Evolutionary conservation across 2,329 filamentous ascomycete species (phyloP), one percentile per base, ranked within the genome.

Genomic region (Fusarium fujikuroi): DNA sequence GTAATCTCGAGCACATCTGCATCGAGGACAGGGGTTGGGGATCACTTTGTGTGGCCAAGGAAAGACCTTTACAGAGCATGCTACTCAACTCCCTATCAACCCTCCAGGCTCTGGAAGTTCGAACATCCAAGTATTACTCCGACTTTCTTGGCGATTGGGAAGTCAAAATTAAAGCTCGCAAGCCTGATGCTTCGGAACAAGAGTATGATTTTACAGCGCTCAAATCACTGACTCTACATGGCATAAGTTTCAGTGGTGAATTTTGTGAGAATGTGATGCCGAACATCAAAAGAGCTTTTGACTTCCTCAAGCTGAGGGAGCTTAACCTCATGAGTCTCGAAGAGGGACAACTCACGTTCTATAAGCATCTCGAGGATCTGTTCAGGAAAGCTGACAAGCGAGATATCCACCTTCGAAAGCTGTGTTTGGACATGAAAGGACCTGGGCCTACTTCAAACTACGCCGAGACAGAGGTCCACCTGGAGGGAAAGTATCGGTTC

Each of bases 371-470:
- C 2, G 30, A 57, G 1, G 23, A 44, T 2, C 28, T 49, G 9
- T 72, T 72, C 2, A 12, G 12, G 3, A 43, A 23, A 9, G 25
- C 47, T 23, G 44, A 57, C 1, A 28, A 23, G 2, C 4, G 28
- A 0, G 25, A 28, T 3, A 40, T 71, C 1, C 43, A 40, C 6
- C 6, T 71, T 5, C 40, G 58, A 57, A 42, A 21, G 1, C 23
- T 71, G 3, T 30, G 7, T 1, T 4, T 71, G 4, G 9, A 57
- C 0, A 60, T 71, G 69, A 5, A 16, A 0, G 67, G 19, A 5
- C 9, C 21, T 12, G n/a, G 1, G 0, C 0, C 2, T 3, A 3
- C n/a, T 0, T n/a, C 36, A 1, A 16, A 7, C 25, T 42, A 50
- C 3, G 7, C 7, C 1, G 16, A 28, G 2, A 32, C 28, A 1